Evolutionary conservation across 306 rosid genomes (phyloP), one percentile per base, ranked within the genome.

Genomic region (Herpetospermum pedunculosum): DNA sequence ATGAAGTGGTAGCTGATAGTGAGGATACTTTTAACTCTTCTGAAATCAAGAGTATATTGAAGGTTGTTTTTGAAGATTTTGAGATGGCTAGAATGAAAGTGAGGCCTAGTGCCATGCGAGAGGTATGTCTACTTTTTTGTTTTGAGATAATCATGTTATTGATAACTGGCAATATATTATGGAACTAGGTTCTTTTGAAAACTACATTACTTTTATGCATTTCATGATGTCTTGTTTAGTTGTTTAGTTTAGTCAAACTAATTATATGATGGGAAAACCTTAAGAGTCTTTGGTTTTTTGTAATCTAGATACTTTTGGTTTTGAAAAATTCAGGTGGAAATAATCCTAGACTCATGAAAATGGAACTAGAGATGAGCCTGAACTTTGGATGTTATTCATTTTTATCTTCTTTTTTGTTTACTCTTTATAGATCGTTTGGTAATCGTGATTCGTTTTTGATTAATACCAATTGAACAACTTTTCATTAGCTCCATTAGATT

Each of bases 21-120:
- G 77, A 82, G 44, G 74, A 75, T 62, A 76, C 34, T 37, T 30
- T 46, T 40, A 74, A 79, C 76, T 78, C 55, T 37, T 34, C 43
- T 71, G 86, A 83, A 73, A 83, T 84, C 60, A 88, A 81, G 53
- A 79, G 65, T 47, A n/a, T 25, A 59, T 82, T 90, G 76, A 81
- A 78, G 78, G 85, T 91, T 73, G 73, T 59, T 75, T 89, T 83
- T 81, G 96, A 89, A 76, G 96, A 91, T 84, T 93, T 93, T 84
- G 89, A 84, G 83, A 85, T 83, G 83, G 96, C 98, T 57, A 86
- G 79, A 83, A 79, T 83, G 81, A 88, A 80, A 89, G 89, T 91
- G 76, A 83, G 94, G 71, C 98, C 97, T 67, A 93, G 97, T 89
- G 98, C 98, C 80, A 93, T 93, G 97, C 85, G 97, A 80, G 98